phyloP scores from a whole-genome alignment of 495 filamentous ascomycete genomes.

The Hypoxylon lenormandii region DNA sequence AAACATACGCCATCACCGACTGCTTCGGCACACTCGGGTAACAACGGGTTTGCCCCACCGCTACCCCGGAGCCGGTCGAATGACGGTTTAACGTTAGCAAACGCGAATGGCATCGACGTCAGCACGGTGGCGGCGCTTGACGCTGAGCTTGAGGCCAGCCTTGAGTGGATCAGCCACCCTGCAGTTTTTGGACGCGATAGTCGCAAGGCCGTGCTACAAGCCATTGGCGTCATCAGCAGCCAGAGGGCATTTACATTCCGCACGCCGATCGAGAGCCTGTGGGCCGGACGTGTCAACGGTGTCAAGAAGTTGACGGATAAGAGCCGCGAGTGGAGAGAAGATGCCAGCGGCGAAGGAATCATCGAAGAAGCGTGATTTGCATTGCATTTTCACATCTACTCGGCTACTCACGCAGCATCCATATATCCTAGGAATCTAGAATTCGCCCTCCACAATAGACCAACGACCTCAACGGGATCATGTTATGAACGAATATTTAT shows the following conservation, averaged over 20 bases:
- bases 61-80: conserved; percentile 57
- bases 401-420: conserved; percentile 18
- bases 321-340: conserved; percentile 87
- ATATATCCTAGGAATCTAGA: conserved; percentile 26
- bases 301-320: conserved; percentile 80
- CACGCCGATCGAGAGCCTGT: conserved; percentile 83
- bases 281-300: conserved; percentile 82
- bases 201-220: conserved; percentile 93
- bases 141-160: conserved; percentile 85
- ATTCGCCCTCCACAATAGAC: conserved; percentile 25
- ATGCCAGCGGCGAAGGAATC: conserved; percentile 79
- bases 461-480: conserved; percentile 43
- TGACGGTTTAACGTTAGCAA: conserved; percentile 63
- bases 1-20: conserved; percentile 64
- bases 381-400: conserved; percentile 10
- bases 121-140: conserved; percentile 87
- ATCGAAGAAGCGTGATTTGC: conserved; percentile 76
- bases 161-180: conserved; percentile 99
- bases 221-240: conserved; percentile 93
- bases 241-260: conserved; percentile 95
- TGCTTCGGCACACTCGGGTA: conserved; percentile 59
- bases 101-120: conserved; percentile 78
- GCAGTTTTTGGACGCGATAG: conserved; percentile 95
- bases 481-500: conserved; percentile 44
- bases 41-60: conserved; percentile 43